Evolutionary conservation across 371 early-diverging fungal species (phyloP), one percentile per base, ranked within the genome.

Genomic region (Actinomortierella ambigua): DNA sequence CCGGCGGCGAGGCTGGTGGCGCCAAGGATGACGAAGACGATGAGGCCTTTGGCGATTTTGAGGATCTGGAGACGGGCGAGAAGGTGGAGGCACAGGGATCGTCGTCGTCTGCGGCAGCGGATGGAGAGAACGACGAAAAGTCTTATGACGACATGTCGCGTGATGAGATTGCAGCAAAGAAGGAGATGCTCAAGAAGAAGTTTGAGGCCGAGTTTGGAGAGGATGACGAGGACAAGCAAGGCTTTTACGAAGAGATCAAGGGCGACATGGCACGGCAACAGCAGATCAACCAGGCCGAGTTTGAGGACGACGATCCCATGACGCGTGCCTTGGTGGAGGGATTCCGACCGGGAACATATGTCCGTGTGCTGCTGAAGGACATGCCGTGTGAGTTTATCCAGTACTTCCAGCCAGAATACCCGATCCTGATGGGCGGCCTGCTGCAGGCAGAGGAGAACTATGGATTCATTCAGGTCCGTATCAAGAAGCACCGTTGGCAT

Each of bases 401-500:
- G 54, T 75, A 94, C 71, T 97, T 98, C 79, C 85, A 95, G 65
- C 94, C 97, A 8, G 73, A 71, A 41, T 90, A 90, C 70, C 97
- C 97, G 18, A 85, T 97, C 20, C 82, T 98, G 43, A 82, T 95
- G 26, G 99, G 99, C 54, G 98, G 98, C 15, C 73, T 98, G 27
- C 79, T 93, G 55, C 77, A 93, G 20, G 85, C 87, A 18, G 99
- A 98, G 79, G 92, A 92, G 67, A 86, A 88, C 46, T 91, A 94
- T 83, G 97, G 97, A 50, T 93, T 97, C 77, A 86, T 97, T 24
- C 96, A 95, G 76, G 91, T 95, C 39, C 90, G 98, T 66, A 88
- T 99, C 69, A 99, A 98, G 82, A 95, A 93, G 63, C 99, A 99
- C 81, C 93, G 99, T 65, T 99, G 99, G 99, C 90, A 94, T 69